Base-by-base conservation (phyloP, 1,284 basidiomycete genomes). In the Albatrellus sp. region DNA sequence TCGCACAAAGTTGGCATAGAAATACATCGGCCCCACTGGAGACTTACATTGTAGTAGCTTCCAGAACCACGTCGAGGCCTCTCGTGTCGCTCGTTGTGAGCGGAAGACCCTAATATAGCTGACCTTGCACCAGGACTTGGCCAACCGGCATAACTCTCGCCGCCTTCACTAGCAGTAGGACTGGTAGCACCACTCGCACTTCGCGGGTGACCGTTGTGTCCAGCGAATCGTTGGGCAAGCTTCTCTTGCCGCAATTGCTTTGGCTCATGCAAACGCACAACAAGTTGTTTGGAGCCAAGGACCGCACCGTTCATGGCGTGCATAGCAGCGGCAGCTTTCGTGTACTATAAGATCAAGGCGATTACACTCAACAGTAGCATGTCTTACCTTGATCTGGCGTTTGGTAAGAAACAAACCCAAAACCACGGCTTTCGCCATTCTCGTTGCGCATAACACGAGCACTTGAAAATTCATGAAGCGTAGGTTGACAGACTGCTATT, bases 361-460 rank as follows among this genome's bases (percentile, higher is more conserved):
- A 37, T 29, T 20, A 10, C 16, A 14, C 12, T 45, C 45, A 30
- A 49, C 42, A 44, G 33, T 43, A 35, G 9, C 33, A 24, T 20
- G 40, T 8, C 63, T 44, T 54, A 88, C 88, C 88, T 72, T 90
- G 84, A 51, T 85, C 80, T 11, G 90, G 85, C 11, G 75, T 74
- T 56, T 88, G 80, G 64, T 69, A 97, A 20, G 86, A 90, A 46
- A 97, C 93, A 57, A 97, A 98, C n/a, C 92, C 92, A 57, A 94
- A 97, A 5, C 90, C 90, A 46, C 89, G 81, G 60, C 85, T 89
- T 44, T 85, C 78, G 17, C 87, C 85, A 42, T 57, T 67, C 53
- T 91, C 84, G 56, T 91, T 91, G 19, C 89, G 78, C 92, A 96
- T 96, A 41, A 97, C 89, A 47, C 90, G 79, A 20, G 91, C 91